Evolutionary conservation across 306 rosid species (phyloP).

Genomic region (Dalbergia cochinchinensis): DNA sequence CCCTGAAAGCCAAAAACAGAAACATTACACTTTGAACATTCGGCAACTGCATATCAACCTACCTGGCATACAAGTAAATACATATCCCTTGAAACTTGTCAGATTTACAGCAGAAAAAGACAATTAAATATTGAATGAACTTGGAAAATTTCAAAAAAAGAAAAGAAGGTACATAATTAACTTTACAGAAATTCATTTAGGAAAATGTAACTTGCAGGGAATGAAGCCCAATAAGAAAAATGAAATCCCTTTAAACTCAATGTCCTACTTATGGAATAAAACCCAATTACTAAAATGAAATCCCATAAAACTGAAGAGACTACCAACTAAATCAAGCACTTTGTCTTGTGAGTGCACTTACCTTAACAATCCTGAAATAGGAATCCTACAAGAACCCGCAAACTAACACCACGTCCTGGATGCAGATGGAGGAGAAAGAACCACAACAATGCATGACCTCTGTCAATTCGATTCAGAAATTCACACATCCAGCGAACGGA

Average conservation of each 20-base stretch:
- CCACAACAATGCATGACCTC: slow-evolving; percentile 37
- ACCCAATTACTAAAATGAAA: slow-evolving; percentile 44
- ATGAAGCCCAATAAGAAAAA: background rate
- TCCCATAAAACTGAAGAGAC: slow-evolving; percentile 24
- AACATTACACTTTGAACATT: slow-evolving; percentile 46
- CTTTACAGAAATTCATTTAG: background rate
- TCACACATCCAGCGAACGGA: slow-evolving; percentile 40
- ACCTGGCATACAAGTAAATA: slow-evolving; percentile 50
- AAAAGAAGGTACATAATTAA: slow-evolving; percentile 16
- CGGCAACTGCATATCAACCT: slow-evolving; percentile 55
- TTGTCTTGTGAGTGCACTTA: slow-evolving; percentile 36
- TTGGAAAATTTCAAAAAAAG: slow-evolving; percentile 4
- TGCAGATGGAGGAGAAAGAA: slow-evolving; percentile 26
- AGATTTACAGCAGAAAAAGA: slow-evolving; percentile 51
- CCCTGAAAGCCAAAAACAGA: slow-evolving; percentile 48
- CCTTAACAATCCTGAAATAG: slow-evolving; percentile 41
- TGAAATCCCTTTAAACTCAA: background rate
- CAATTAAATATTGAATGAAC: slow-evolving; percentile 42
- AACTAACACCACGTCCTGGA: slow-evolving; percentile 28
- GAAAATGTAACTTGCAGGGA: slow-evolving; percentile 10
- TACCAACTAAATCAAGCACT: slow-evolving; percentile 15
- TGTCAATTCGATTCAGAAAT: slow-evolving; percentile 36
- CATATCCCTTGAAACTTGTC: slow-evolving; percentile 51
- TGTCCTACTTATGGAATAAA: slow-evolving; percentile 14
- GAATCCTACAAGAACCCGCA: slow-evolving; percentile 32